Evolutionary conservation across 306 rosid genomes (phyloP), one percentile per base, ranked within the genome.

Genomic region (Sicyos edulis): DNA sequence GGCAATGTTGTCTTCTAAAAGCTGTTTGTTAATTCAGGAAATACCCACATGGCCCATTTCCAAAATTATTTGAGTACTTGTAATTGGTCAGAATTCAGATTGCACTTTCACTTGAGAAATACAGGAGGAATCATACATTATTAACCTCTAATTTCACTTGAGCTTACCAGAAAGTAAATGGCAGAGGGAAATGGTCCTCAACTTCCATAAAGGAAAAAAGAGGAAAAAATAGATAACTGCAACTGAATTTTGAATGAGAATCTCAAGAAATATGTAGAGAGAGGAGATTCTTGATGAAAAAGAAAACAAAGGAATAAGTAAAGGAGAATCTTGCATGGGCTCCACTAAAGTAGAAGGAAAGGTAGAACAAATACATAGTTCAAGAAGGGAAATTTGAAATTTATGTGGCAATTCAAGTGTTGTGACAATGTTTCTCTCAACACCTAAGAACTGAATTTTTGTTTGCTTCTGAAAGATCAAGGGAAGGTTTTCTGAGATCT

Each of bases 311-410:
- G 69, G 54, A 52, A 15, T 9, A 32, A 16, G 61, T 26, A 10
- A 40, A 32, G 32, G 17, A 75, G 84, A 82, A 83, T 85, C 85
- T 80, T 55, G 40, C n/a, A 34, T 49, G 68, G 87, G 68, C 52
- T 80, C 73, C 80, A 78, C 55, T 44, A 83, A 71, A 77, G 79
- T 84, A 87, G 83, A 75, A 63, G 42, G 29, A 70, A 78, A 81
- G 16, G 37, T 16, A 71, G 52, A 14, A 56, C 5, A 12, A 29
- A 68, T 32, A 24, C 52, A 66, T 49, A 21, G 59, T 53, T 64
- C 34, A 76, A 67, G 74, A 56, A 79, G 75, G 68, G 26, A 40
- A 65, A 16, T 52, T 70, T 57, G 63, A n/a, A n/a, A n/a, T n/a
- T n/a, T n/a, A n/a, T n/a, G n/a, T n/a, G n/a, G n/a, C n/a, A n/a